Percentiles rank a stretch among this genome's conserved stretches.
Evolutionary conservation across 805 yeast species (phyloP).

Genomic region (Hanseniaspora valbyensis): DNA sequence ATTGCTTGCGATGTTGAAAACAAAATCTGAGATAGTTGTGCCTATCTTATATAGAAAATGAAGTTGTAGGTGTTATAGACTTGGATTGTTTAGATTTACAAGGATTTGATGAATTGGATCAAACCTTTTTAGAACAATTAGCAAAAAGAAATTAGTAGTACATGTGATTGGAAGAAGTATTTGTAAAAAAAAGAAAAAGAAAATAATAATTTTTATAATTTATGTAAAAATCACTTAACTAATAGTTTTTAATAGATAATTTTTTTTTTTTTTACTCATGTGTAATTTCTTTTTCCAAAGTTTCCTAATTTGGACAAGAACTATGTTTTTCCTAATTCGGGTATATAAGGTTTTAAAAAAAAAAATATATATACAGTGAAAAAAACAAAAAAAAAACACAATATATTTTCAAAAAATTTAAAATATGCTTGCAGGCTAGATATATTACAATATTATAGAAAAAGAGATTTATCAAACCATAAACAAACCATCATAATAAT

Average conservation of each 20-base stretch:
- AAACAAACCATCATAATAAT: background rate
- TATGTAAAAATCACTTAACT: background rate
- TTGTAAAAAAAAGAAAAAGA: slow-evolving; percentile 28
- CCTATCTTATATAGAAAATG: slow-evolving; percentile 48
- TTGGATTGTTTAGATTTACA: slow-evolving; percentile 57
- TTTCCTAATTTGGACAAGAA: background rate
- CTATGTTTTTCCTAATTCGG: background rate
- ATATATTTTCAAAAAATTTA: background rate
- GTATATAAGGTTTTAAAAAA: background rate
- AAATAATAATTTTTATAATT: background rate
- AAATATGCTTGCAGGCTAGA: too few species aligned
- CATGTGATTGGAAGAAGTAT: slow-evolving; percentile 33
- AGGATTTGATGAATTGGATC: slow-evolving; percentile 63
- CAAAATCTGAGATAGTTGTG: slow-evolving; percentile 85
- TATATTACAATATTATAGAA: background rate
- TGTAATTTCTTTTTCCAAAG: background rate
- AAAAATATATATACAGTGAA: background rate
- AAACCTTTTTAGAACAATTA: slow-evolving; percentile 46
- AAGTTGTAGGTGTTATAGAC: slow-evolving; percentile 67
- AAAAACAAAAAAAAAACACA: background rate
- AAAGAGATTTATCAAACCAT: background rate
- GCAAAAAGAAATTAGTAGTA: slow-evolving; percentile 40
- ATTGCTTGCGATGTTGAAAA: slow-evolving; percentile 96
- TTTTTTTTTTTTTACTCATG: background rate
- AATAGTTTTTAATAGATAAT: background rate